phyloP scores from a whole-genome alignment of 2,329 filamentous ascomycete species.

The Fusarium chuoi region DNA sequence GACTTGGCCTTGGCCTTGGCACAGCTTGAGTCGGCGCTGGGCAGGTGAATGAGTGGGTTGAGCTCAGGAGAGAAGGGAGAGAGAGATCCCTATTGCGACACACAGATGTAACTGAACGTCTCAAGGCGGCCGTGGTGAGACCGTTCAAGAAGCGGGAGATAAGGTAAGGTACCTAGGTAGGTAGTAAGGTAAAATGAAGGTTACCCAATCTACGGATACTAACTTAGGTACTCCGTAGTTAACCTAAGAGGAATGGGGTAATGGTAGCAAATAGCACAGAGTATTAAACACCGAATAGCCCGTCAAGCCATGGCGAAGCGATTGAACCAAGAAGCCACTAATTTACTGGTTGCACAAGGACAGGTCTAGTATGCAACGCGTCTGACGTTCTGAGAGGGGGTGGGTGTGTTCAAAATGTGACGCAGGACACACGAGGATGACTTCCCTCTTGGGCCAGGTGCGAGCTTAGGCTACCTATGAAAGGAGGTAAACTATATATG shows the following conservation, averaged over 20 bases:
- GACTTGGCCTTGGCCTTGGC: neutral
- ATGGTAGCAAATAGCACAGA: neutral
- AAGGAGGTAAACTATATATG: neutral
- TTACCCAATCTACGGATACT: neutral
- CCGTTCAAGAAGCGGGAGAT: neutral
- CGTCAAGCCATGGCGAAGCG: neutral
- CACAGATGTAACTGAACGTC: neutral
- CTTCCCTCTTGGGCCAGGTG: constrained; percentile 18
- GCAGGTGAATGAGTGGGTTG: neutral
- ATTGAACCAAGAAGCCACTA: neutral
- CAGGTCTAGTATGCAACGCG: neutral
- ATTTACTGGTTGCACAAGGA: neutral
- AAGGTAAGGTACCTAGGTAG: neutral
- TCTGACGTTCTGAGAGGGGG: neutral
- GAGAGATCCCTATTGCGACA: constrained; percentile 5
- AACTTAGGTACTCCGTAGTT: neutral
- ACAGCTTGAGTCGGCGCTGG: neutral
- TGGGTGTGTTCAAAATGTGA: neutral
- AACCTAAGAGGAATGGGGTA: neutral
- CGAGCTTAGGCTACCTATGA: neutral
- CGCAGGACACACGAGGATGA: constrained; percentile 23
- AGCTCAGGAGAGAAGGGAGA: neutral
- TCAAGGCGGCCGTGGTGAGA: constrained; percentile 13
- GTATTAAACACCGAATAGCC: neutral
- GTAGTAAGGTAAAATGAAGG: neutral